These are phyloP conservation scores for Blastomyces silverae DNA, from an alignment of 2,329 filamentous ascomycete genomes.

Conservation along the genomic window DNA sequence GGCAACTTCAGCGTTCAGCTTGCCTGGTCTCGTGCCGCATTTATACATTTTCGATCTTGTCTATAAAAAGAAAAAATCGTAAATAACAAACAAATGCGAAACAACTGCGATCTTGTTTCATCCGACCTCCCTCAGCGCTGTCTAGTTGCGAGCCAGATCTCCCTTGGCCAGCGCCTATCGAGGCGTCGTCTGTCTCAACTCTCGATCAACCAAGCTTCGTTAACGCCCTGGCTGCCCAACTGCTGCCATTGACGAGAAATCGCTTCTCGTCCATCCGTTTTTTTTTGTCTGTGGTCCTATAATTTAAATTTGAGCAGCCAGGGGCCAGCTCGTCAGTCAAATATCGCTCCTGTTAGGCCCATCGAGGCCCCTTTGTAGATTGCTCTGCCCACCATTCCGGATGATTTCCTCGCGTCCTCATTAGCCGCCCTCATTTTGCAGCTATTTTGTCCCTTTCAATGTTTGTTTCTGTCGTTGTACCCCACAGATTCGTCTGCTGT, in stretches of 20 bases:
- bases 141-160: background rate
- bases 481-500: constrained; percentile 5
- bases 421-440: constrained; percentile 4
- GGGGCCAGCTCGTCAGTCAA: background rate
- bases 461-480: background rate
- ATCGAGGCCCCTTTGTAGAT: background rate
- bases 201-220: background rate
- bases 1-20: background rate
- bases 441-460: background rate
- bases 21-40: constrained; percentile 1
- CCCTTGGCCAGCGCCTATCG: background rate
- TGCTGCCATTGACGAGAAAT: background rate
- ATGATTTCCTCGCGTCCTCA: background rate
- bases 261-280: background rate
- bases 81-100: background rate
- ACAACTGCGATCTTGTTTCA: constrained; percentile 3
- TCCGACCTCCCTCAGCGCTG: background rate
- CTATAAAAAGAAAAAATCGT: background rate
- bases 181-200: constrained; percentile 3
- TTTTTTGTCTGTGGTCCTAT: background rate
- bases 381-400: background rate
- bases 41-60: background rate
- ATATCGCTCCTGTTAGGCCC: background rate
- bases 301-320: background rate
- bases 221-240: constrained; percentile 12